Percentiles rank a stretch among this genome's conserved stretches.
Evolutionary conservation across 805 yeast genomes (phyloP).

Genomic region (Wickerhamomyces chaumierensis): DNA sequence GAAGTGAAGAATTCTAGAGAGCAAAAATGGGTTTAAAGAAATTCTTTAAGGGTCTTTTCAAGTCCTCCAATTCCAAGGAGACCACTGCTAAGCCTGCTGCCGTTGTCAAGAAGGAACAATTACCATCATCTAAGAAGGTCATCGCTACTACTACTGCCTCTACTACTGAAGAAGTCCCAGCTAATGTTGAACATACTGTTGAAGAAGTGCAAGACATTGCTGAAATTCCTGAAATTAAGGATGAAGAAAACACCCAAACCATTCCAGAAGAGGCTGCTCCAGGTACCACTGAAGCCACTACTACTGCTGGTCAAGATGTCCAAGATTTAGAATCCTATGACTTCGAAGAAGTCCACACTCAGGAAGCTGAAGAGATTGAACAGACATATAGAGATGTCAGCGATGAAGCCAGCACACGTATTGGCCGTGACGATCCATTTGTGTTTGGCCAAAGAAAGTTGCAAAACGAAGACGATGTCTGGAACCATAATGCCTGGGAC

Average conservation of each 20-base stretch:
- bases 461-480: constrained; percentile 66
- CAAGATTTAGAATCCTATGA: not conserved
- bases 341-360: not conserved
- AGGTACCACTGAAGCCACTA: not conserved
- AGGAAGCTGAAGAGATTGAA: not conserved
- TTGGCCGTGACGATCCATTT: constrained; percentile 84
- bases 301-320: not conserved
- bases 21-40: constrained; percentile 1
- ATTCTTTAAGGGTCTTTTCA: not conserved
- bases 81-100: not conserved
- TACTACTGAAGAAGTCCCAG: not conserved
- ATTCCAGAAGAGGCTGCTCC: not conserved
- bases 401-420: constrained; percentile 30
- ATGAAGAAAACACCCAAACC: not conserved
- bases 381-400: not conserved
- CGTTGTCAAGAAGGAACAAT: not conserved
- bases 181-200: not conserved
- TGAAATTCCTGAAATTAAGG: not conserved
- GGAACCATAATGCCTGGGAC: constrained; percentile 89
- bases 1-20: too few relatives aligned
- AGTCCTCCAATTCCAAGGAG: not conserved
- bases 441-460: constrained; percentile 82
- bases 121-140: too few relatives aligned
- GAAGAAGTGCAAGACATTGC: not conserved
- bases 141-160: not conserved